Conservation (phyloP, 345 rosid species). For the Eucalyptus curtisii region DNA sequence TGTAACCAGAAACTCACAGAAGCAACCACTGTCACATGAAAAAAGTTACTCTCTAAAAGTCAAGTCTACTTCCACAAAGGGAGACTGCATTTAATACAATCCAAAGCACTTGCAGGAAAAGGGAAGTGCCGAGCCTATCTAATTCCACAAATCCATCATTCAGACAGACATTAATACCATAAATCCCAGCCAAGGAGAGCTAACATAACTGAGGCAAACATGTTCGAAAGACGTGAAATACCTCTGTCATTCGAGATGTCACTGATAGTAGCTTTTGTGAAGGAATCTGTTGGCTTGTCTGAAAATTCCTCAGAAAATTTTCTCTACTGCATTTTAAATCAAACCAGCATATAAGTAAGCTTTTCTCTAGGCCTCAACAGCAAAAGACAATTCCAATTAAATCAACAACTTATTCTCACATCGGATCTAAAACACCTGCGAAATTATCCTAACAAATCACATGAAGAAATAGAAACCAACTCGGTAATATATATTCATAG, state of each 20-base stretch:
- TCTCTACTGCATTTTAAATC: neutral
- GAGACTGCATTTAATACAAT: neutral
- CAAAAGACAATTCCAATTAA: neutral
- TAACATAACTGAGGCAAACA: neutral
- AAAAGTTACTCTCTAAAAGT: too few relatives aligned
- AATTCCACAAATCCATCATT: neutral
- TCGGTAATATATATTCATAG: too few relatives aligned
- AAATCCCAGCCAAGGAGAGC: neutral
- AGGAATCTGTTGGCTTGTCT: neutral
- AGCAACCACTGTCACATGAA: neutral
- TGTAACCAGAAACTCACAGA: neutral
- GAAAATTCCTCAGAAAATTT: neutral
- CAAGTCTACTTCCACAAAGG: neutral
- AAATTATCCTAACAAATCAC: neutral
- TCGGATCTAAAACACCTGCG: too few relatives aligned
- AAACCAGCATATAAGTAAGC: neutral
- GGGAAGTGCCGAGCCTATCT: neutral
- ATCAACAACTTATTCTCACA: neutral
- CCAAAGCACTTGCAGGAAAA: neutral
- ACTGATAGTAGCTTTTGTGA: neutral
- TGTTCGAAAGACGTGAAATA: neutral
- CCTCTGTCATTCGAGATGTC: neutral
- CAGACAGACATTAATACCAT: too few relatives aligned
- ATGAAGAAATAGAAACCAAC: neutral
- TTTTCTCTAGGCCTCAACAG: neutral